Conservation (phyloP, 1,284 basidiomycete species). For the Spongispora temasekensis region DNA sequence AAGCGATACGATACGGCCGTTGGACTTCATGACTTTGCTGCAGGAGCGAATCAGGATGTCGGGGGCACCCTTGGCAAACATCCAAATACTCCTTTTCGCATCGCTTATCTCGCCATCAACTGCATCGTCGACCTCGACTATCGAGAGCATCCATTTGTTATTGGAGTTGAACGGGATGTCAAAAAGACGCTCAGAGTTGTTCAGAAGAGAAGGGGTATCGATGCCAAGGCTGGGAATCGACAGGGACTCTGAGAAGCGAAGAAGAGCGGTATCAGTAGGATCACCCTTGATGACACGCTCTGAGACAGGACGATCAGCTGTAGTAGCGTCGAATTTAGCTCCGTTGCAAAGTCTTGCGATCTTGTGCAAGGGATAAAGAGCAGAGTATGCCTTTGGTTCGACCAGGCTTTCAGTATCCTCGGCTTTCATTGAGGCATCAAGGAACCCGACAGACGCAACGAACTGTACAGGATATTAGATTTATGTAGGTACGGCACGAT, state of each 20-base stretch:
- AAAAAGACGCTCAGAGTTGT: conserved; percentile 31
- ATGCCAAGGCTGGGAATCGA: conserved; percentile 20
- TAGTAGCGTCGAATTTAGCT: conserved; percentile 50
- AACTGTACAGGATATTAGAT: conserved; percentile 24
- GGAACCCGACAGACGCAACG: conserved; percentile 44
- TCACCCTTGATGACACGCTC: conserved; percentile 58
- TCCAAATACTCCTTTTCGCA: conserved; percentile 21
- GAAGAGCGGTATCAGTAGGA: conserved; percentile 62
- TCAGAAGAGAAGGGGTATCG: conserved; percentile 26
- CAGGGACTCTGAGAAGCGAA: conserved; percentile 57
- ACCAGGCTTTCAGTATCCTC: conserved; percentile 24
- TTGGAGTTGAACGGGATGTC: conserved; percentile 62
- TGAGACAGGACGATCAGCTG: conserved; percentile 37
- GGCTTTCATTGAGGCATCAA: conserved; percentile 37
- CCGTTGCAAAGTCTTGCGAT: conserved; percentile 61
- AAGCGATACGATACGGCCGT: conserved; percentile 41
- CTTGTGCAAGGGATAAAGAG: conserved; percentile 39
- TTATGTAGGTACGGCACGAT: not conserved
- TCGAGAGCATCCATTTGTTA: conserved; percentile 62
- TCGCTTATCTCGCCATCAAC: not conserved
- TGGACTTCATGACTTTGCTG: conserved; percentile 39
- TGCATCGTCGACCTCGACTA: conserved; percentile 11
- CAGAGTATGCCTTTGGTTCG: conserved; percentile 10
- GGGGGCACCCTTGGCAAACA: conserved; percentile 60
- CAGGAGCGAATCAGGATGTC: conserved; percentile 59